Conservation (phyloP, 768 basidiomycete genomes). For the Clavulina sp. region DNA sequence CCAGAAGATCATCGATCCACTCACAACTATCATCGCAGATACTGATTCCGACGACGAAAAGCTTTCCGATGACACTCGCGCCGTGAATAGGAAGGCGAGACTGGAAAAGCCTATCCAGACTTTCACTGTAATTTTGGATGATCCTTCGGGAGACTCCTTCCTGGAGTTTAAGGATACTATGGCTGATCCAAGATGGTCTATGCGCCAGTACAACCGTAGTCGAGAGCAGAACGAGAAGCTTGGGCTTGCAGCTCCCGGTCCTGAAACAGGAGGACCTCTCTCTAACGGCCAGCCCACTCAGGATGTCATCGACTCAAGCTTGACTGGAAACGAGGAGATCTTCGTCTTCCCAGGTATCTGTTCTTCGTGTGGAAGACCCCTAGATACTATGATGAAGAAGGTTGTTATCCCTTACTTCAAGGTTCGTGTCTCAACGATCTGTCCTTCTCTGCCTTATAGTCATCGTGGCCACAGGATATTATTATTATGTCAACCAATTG, state of each 20-base stretch:
- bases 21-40: conserved; percentile 14
- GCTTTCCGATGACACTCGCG: conserved; percentile 15
- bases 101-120: conserved; percentile 38
- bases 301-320: conserved; percentile 15
- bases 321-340: conserved; percentile 62
- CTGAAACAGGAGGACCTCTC: conserved; percentile 13
- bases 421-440: conserved; percentile 10
- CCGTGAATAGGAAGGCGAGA: conserved; percentile 18
- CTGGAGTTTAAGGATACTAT: conserved; percentile 76
- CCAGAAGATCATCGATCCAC: conserved; percentile 41
- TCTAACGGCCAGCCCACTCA: conserved; percentile 10
- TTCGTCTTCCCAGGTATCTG: conserved; percentile 77
- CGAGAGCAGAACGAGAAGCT: conserved; percentile 63
- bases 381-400: conserved; percentile 89
- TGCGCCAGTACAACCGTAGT: conserved; percentile 66
- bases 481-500: conserved; percentile 98
- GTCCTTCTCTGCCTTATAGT: not conserved
- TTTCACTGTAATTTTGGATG: conserved; percentile 76
- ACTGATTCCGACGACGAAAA: conserved; percentile 25
- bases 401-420: conserved; percentile 97
- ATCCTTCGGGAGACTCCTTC: conserved; percentile 94
- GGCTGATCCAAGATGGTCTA: conserved; percentile 84
- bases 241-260: conserved; percentile 40
- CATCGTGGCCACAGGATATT: conserved; percentile 44
- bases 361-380: conserved; percentile 66